phyloP scores from a whole-genome alignment of 176 grass and related monocot species.

The Miscanthus lutarioriparius region DNA sequence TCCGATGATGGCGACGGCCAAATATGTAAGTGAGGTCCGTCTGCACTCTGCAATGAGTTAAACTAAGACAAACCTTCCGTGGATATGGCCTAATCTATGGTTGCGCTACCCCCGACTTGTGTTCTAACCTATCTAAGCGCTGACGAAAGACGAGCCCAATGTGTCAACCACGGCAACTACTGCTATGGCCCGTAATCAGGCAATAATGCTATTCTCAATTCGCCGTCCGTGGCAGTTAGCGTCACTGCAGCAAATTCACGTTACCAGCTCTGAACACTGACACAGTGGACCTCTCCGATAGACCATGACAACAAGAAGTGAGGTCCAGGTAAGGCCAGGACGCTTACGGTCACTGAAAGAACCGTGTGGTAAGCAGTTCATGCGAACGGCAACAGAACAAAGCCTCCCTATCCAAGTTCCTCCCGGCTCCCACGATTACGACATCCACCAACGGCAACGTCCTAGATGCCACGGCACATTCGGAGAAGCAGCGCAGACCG shows the following conservation, averaged over 20 bases:
- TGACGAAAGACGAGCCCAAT: neutral
- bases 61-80: neutral
- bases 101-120: neutral
- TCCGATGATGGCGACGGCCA: slow-evolving; percentile 32
- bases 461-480: neutral
- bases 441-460: neutral
- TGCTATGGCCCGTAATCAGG: neutral
- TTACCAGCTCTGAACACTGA: neutral
- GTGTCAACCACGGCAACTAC: neutral
- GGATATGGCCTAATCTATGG: neutral
- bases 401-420: neutral
- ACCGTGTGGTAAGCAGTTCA: neutral
- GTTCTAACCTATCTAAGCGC: neutral
- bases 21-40: slow-evolving; percentile 2
- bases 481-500: neutral
- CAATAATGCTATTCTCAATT: neutral
- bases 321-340: too few relatives aligned
- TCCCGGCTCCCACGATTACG: neutral
- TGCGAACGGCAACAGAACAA: neutral
- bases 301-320: neutral
- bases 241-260: neutral
- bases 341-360: neutral
- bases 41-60: slow-evolving; percentile 11
- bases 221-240: neutral
- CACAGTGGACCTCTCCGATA: neutral